Conservation (phyloP, 108 stramenopile genomes). For the Cyclotella sp. region DNA sequence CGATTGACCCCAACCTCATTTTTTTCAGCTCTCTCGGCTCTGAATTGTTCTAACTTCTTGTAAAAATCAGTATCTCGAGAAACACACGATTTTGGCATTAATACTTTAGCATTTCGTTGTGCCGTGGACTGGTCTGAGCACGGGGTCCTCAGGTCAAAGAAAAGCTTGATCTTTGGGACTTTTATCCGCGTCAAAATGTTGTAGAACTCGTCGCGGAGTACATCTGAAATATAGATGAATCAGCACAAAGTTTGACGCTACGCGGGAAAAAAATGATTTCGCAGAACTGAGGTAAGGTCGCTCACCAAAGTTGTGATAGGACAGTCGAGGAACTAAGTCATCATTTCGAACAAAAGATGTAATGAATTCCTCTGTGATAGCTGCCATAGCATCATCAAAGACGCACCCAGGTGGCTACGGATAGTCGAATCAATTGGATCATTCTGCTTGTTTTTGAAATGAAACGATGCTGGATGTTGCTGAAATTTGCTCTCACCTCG, state of each 20-base stretch:
- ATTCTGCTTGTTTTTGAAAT: too few species aligned
- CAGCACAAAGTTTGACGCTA: too few species aligned
- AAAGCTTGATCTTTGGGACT: constrained; percentile 46
- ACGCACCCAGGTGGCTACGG: constrained; percentile 20
- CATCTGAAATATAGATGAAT: neutral
- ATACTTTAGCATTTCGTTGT: constrained; percentile 14
- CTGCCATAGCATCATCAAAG: constrained; percentile 14
- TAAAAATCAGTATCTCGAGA: constrained; percentile 22
- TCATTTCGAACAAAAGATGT: constrained; percentile 64
- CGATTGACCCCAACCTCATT: constrained; percentile 4
- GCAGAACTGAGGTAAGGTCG: too few species aligned
- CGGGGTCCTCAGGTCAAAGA: constrained; percentile 15
- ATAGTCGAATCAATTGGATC: too few species aligned
- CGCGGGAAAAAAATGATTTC: too few species aligned
- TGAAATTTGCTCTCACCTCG: neutral
- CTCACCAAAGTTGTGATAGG: constrained; percentile 52
- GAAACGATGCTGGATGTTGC: too few species aligned
- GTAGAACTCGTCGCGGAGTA: constrained; percentile 41
- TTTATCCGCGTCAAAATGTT: constrained; percentile 41
- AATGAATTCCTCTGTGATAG: constrained; percentile 28
- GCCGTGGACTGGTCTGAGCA: neutral
- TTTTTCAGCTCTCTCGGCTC: constrained; percentile 13
- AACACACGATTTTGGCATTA: neutral
- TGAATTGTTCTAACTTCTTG: constrained; percentile 10
- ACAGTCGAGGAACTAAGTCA: constrained; percentile 41